Evolutionary conservation across 1,139 yeast species (phyloP), one percentile per base, ranked within the genome.

Genomic region (Taphrina deformans): DNA sequence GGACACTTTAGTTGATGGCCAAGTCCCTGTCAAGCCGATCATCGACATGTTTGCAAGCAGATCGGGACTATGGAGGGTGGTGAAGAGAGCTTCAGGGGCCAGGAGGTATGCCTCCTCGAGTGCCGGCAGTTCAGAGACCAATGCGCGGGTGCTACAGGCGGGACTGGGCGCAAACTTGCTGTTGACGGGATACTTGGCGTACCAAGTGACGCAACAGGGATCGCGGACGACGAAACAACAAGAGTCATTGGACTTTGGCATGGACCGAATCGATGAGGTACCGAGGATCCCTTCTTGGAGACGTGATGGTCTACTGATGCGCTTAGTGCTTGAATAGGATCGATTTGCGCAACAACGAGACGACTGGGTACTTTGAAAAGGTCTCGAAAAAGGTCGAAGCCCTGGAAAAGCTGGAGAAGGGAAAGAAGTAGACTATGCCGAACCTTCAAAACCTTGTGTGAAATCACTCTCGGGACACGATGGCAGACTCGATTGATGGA

Each of bases 301-400:
- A 16, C 9, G 29, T n/a, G 6, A 18, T 7, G 21, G 45, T 10
- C 33, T 31, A 27, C 2, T 24, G 21, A 27, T 48, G 9, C 4
- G 26, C 7, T 48, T 10, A 31, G 58, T 53, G 58, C 38, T 38
- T 53, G 58, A 53, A 53, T 53, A 53, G 63, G 6, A 50, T 59
- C 23, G 63, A 59, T 52, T 40, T 59, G 56, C 41, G 63, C 24
- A 59, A 38, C 31, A 59, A 59, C 27, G 63, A 59, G 26, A 59
- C 63, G 33, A 59, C 63, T 6, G 50, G 56, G 21, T 59, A 59
- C 24, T 59, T 59, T 29, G 56, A 59, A 23, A 48, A 26, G 31
- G 56, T 59, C 29, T 44, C 55, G 38, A 26, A 48, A 31, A 50
- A 50, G 56, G 56, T 59, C 24, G 63, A 59, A 21, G 52, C 44